Conservation (phyloP, 305 asterid genomes). For the Fraxinus paxiana region DNA sequence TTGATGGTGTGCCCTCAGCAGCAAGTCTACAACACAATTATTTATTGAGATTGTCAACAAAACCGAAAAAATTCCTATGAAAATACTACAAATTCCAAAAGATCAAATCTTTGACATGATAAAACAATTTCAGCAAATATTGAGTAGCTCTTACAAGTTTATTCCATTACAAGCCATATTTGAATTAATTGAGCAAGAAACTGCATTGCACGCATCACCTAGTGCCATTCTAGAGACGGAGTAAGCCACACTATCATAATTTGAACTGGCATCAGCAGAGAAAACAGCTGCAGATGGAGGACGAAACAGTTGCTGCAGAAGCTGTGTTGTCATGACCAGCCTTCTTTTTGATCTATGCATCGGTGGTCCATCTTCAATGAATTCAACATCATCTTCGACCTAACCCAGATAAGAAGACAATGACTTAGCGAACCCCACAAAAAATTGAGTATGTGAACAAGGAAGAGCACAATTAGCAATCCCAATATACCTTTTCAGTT, state of each 20-base stretch:
- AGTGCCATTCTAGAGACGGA: conserved; percentile 44
- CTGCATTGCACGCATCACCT: conserved; percentile 58
- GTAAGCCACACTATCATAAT: conserved; percentile 43
- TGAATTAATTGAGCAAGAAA: conserved; percentile 34
- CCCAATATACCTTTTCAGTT: conserved; percentile 49
- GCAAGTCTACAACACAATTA: conserved; percentile 33
- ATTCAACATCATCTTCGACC: conserved; percentile 44
- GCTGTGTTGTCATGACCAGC: conserved; percentile 60
- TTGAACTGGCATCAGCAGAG: conserved; percentile 39
- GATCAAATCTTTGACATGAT: conserved; percentile 12
- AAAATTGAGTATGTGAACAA: conserved; percentile 9
- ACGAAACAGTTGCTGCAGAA: conserved; percentile 65
- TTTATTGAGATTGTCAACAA: background rate
- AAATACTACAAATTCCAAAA: background rate
- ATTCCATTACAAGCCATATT: conserved; percentile 28
- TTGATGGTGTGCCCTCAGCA: conserved; percentile 29
- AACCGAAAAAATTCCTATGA: background rate
- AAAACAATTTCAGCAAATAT: conserved; percentile 26
- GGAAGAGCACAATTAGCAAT: conserved; percentile 22
- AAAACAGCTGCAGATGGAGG: conserved; percentile 49
- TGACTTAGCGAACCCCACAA: background rate
- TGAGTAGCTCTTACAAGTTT: conserved; percentile 43
- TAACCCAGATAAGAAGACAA: conserved; percentile 26
- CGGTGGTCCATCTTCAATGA: conserved; percentile 46
- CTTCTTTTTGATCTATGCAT: conserved; percentile 52